phyloP scores from a whole-genome alignment of 140 eudicot species.

The Stevia rebaudiana region DNA sequence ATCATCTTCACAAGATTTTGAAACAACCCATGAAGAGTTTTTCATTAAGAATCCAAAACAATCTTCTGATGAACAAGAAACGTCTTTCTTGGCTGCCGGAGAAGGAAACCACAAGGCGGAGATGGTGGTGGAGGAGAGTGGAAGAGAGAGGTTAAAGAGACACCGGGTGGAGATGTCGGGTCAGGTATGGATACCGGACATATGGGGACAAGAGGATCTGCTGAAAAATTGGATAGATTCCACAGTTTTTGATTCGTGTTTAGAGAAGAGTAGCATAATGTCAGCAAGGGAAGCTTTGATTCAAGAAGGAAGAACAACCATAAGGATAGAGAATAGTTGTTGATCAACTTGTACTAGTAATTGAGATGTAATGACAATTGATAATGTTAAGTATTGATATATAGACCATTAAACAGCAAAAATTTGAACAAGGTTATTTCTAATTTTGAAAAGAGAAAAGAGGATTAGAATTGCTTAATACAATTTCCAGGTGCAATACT shows the following conservation, averaged over 20 bases:
- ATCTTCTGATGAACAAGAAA: background rate
- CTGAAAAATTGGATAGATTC: conserved; percentile 81
- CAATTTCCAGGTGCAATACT: background rate
- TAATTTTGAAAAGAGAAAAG: background rate
- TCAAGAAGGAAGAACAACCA: conserved; percentile 53
- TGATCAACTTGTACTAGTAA: background rate
- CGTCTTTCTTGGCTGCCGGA: too few species aligned
- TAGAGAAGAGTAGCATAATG: conserved; percentile 41
- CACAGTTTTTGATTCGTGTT: conserved; percentile 56
- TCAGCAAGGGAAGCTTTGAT: conserved; percentile 70
- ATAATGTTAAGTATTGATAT: background rate
- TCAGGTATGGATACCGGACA: conserved; percentile 89
- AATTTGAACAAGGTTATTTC: background rate
- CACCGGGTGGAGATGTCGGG: conserved; percentile 77
- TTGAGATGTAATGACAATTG: background rate
- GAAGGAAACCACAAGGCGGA: background rate
- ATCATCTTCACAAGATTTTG: conserved; percentile 22
- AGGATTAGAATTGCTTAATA: too few species aligned
- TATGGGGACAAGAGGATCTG: conserved; percentile 77
- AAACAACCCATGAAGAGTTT: conserved; percentile 16
- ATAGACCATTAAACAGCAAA: background rate
- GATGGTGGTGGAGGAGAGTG: conserved; percentile 27
- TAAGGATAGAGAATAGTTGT: conserved; percentile 44
- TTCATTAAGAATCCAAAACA: background rate
- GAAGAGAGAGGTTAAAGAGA: conserved; percentile 74